phyloP scores from a whole-genome alignment of 352 stramenopile species.

The Phytophthora sp. region DNA sequence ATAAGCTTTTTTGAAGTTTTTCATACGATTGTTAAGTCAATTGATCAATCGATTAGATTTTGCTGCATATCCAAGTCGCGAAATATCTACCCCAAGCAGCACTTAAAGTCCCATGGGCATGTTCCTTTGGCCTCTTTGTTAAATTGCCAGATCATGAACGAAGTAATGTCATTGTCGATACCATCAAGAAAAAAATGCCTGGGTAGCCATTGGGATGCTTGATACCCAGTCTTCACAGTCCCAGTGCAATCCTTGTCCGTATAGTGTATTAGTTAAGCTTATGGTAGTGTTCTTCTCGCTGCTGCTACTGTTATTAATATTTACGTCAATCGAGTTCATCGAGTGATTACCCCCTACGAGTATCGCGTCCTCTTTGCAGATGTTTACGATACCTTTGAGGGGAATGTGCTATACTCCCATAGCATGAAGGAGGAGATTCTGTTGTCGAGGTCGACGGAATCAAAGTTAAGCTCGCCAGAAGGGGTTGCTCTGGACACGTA shows the following conservation, averaged over 20 bases:
- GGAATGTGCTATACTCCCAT: conserved; percentile 18
- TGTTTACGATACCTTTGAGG: conserved; percentile 17
- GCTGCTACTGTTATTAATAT: too few species aligned
- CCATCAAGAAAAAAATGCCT: conserved; percentile 24
- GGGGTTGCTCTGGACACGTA: conserved; percentile 4
- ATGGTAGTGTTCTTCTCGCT: too few species aligned
- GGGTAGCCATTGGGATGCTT: conserved; percentile 18
- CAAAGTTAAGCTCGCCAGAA: conserved; percentile 24
- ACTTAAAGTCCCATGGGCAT: conserved; percentile 30
- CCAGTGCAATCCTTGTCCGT: conserved; percentile 28
- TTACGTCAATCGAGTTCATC: too few species aligned
- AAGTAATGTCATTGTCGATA: conserved; percentile 33
- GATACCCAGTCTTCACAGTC: conserved; percentile 19
- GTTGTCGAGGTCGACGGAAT: conserved; percentile 15
- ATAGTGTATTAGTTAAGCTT: too few species aligned
- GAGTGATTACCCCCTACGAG: too few species aligned
- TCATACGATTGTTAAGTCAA: too few species aligned
- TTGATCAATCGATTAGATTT: too few species aligned
- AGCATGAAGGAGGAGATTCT: conserved; percentile 43
- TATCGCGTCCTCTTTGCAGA: too few species aligned
- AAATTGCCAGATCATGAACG: conserved; percentile 42
- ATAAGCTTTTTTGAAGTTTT: too few species aligned
- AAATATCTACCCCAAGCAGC: conserved; percentile 12
- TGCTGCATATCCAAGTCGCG: too few species aligned
- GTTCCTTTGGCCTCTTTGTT: conserved; percentile 9